phyloP scores from a whole-genome alignment of 2,329 filamentous ascomycete species.

The Hypomyces perniciosus region DNA sequence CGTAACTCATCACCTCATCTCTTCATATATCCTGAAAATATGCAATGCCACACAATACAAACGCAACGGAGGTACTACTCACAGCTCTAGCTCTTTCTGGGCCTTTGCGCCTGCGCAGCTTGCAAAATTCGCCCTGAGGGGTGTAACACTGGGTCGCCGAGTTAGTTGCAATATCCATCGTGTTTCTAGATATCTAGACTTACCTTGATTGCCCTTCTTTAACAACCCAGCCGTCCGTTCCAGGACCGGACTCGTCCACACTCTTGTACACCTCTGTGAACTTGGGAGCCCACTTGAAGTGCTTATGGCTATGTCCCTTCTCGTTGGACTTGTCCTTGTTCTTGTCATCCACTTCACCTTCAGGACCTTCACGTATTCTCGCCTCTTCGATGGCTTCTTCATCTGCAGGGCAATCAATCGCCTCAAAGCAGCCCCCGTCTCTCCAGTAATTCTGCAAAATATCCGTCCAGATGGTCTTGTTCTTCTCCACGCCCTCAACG shows the following conservation, averaged over 20 bases:
- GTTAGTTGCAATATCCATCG: too few species aligned
- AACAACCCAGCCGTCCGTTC: conserved; percentile 91
- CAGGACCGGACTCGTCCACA: conserved; percentile 71
- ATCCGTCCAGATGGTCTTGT: conserved; percentile 73
- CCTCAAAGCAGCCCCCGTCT: conserved; percentile 79
- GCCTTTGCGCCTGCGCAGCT: conserved; percentile 59
- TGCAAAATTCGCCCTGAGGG: conserved; percentile 89
- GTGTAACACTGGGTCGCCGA: conserved; percentile 62
- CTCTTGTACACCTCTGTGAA: conserved; percentile 84
- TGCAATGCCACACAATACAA: conserved; percentile 18
- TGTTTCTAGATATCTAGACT: conserved; percentile 18
- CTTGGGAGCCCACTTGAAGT: conserved; percentile 91
- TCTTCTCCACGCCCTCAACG: conserved; percentile 63
- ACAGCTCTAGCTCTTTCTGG: conserved; percentile 73
- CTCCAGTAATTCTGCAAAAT: conserved; percentile 91
- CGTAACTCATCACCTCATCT: conserved; percentile 16
- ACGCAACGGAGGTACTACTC: conserved; percentile 45
- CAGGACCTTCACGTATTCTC: conserved; percentile 61
- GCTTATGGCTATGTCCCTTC: conserved; percentile 63
- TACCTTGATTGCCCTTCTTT: conserved; percentile 82
- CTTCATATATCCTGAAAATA: conserved; percentile 4
- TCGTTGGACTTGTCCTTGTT: conserved; percentile 19
- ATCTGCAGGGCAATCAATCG: conserved; percentile 60
- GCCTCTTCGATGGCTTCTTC: conserved; percentile 62
- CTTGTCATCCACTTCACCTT: conserved; percentile 37